These are phyloP conservation scores for Boletus sp. DNA, from an alignment of 768 basidiomycete species.

Conservation along the genomic window DNA sequence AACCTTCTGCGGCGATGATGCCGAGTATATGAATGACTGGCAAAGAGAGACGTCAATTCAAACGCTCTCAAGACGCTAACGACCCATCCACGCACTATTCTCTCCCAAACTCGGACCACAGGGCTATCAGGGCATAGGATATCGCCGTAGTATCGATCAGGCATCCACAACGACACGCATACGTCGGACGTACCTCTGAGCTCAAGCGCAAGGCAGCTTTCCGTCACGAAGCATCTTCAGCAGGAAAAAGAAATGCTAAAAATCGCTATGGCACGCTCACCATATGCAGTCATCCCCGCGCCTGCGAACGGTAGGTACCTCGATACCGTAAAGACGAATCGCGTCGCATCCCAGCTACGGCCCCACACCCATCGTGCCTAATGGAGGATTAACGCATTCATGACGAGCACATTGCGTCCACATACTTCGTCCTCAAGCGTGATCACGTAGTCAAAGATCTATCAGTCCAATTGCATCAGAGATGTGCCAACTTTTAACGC, in stretches of 20 bases:
- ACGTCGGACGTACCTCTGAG: constrained; percentile 6
- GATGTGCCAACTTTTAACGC: background rate
- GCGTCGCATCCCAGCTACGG: constrained; percentile 14
- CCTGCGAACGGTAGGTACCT: constrained; percentile 23
- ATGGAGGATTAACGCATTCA: background rate
- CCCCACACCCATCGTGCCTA: constrained; percentile 22
- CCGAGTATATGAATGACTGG: constrained; percentile 11
- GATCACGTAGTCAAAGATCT: constrained; percentile 13
- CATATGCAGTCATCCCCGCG: constrained; percentile 8
- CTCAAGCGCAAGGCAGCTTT: constrained; percentile 3
- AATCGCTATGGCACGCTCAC: background rate
- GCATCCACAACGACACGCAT: background rate
- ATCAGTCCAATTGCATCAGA: background rate
- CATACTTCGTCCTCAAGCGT: constrained; percentile 12
- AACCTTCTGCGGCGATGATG: constrained; percentile 13
- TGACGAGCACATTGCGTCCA: background rate
- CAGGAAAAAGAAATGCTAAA: no score
- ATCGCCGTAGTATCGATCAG: background rate
- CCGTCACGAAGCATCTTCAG: background rate
- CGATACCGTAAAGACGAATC: constrained; percentile 15
- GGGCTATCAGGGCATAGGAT: background rate
- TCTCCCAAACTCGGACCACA: constrained; percentile 1
- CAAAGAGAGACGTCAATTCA: background rate
- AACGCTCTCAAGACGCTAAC: background rate
- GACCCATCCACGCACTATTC: constrained; percentile 6